Conservation (phyloP, 768 basidiomycete genomes). For the Tulasnella sp. region DNA sequence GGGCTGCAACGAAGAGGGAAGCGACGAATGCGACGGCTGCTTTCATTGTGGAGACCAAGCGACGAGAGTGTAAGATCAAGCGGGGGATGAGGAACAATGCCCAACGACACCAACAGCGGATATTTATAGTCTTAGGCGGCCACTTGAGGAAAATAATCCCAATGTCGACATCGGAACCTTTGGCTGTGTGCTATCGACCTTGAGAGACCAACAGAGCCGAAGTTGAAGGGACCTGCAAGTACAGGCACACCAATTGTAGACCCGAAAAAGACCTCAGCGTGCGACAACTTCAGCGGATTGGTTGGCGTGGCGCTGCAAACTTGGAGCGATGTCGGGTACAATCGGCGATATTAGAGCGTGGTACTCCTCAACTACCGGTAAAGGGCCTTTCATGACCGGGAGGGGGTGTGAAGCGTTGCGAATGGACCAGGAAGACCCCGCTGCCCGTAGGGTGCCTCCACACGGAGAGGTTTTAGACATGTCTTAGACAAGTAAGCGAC, state of each 20-base stretch:
- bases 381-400: background rate
- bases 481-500: too few species aligned
- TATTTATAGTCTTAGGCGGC: too few species aligned
- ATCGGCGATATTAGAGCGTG: background rate
- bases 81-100: too few species aligned
- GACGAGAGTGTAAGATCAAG: background rate
- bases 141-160: too few species aligned
- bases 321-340: background rate
- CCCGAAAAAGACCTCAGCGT: background rate
- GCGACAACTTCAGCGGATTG: background rate
- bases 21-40: conserved; percentile 29
- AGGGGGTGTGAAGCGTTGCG: background rate
- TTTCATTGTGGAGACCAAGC: background rate
- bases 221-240: background rate
- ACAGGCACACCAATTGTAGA: background rate
- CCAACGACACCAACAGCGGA: too few species aligned
- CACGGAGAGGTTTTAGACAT: too few species aligned
- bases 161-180: background rate
- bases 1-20: conserved; percentile 37
- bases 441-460: too few species aligned
- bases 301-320: background rate
- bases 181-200: too few species aligned
- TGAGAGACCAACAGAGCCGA: background rate
- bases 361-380: background rate
- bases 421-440: too few species aligned